Base-by-base conservation (phyloP, 306 rosid genomes). In the Clitoria ternatea region DNA sequence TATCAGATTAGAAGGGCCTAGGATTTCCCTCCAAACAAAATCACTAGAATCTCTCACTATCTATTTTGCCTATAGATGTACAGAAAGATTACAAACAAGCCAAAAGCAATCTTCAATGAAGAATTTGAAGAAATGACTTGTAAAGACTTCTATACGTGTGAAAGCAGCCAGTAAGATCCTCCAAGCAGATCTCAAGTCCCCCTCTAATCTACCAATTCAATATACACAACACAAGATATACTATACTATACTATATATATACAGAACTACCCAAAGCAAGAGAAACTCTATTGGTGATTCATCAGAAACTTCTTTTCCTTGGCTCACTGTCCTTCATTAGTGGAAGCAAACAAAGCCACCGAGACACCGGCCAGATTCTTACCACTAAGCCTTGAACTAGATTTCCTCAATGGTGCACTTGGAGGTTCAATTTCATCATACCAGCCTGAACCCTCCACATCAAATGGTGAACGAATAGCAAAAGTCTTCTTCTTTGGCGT, bases 401-500 rank as follows among this genome's bases (percentile, higher is more conserved):
- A 40, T 50, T 37, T 73, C 82, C 77, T 82, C 72, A 67, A 0
- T 3, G 93, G 96, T 7, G 97, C 98, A 30, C 81, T 79, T 17
- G 97, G 98, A 60, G 90, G 74, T 79, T 86, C 91, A 35, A 82
- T 75, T 22, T 85, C 93, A 14, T 83, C 83, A 9, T 52, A 22
- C 0, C 53, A 82, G 19, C 24, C 4, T 6, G 14, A 60, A 24
- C 69, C 82, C 24, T 75, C 84, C 11, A 74, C 17, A 22, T 72
- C 85, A 36, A 85, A 22, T 10, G 79, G 37, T 19, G 23, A 20
- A 15, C 59, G 82, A 48, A 85, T 74, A 36, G 77, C 81, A 10
- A 35, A 70, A 47, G 70, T 62, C 7, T 61, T 60, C 87, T 88
- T 93, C 47, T 79, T 76, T 11, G 98, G 98, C 0, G 98, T 93